Evolutionary conservation across 2,329 filamentous ascomycete genomes (phyloP), one percentile per base, ranked within the genome.

Genomic region (Aspergillus latus): DNA sequence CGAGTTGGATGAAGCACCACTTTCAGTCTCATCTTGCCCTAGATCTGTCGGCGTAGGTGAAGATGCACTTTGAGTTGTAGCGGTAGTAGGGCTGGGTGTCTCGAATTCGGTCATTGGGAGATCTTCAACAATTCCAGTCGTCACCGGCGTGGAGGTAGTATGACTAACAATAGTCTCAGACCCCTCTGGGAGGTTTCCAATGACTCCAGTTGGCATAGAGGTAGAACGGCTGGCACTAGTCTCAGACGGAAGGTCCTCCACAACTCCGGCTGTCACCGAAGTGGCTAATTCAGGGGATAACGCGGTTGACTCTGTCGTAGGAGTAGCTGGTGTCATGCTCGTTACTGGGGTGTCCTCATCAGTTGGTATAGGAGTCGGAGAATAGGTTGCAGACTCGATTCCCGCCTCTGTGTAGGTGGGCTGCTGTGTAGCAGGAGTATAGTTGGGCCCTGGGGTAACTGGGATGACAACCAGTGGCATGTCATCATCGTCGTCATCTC

Each of bases 121-220:
- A n/a, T 39, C 51, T 21, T 52, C 49, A n/a, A 52, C 11, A 26
- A 44, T n/a, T 5, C 54, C 49, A 11, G 32, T 44, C n/a, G 54
- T 49, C 32, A 52, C 4, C 9, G 44, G 32, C 4, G 49, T 44
- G 16, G 48, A 44, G 6, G 52, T 42, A 49, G 48, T 10, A 32
- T 40, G 15, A 26, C 32, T 10, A 28, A 28, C 32, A 48, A n/a
- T 36, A 15, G n/a, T 37, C 16, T 6, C 36, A 4, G 49, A 37
- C 16, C 42, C 16, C 5, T 43, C 21, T 1, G 54, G 40, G 36
- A 53, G 44, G 11, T 42, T 48, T n/a, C 49, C 49, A 16, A 53
- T 28, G 13, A 53, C 26, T 5, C 54, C 49, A 13, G 39, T 45
- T 10, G 21, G 32, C 3, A 39, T 44, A 13, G 48, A 44, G 6